Evolutionary conservation across 2,329 filamentous ascomycete genomes (phyloP), one percentile per base, ranked within the genome.

Genomic region (Kalaharituber pfeilii): DNA sequence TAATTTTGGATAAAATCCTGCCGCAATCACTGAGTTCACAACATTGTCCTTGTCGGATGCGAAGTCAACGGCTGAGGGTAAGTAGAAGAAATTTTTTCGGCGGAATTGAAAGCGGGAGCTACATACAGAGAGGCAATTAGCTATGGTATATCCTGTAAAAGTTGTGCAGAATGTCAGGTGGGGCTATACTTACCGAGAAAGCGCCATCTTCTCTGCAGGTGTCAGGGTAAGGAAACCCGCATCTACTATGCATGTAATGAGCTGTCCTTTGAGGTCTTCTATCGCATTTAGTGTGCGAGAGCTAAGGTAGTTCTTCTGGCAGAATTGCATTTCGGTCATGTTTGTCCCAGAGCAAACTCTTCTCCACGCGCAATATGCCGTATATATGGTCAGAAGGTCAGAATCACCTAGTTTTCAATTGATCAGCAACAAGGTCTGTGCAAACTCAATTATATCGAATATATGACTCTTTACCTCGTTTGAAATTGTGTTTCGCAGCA

Each of bases 1-100:
- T 15, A 98, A 76, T 64, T 94, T 95, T 0, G 91, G 91, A 65
- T 98, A 96, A 71, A 98, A 94, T 52, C 86, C 88, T 78, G 86
- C 94, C 0, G 87, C 84, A 62, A 95, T 84, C 42, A 95, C 84
- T 0, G 87, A 84, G 57, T 81, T 79, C 5, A 86, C 75, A 24
- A 95, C 74, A 1, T 81, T 64, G 61, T 98, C 88, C 58, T 93
- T 89, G 53, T 81, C 76, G 59, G 84, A 87, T 65, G 91, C 83
- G 27, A 73, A 68, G 63, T 89, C 82, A 60, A 86, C 81, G 9
- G 82, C 75, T 45, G 80, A 73, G 0, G 88, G 89, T 0, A 94
- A 74, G n/a, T 80, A 76, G 64, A 93, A 93, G 67, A 95, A 95
- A 64, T 51, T 75, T 74, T 52, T 81, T 77, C 52, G 84, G 79